A percentile compares a stretch with the other conserved stretches of the same genome.
Evolutionary conservation across 148 eudicot species (phyloP).

Genomic region (Vaccinium darrowii): DNA sequence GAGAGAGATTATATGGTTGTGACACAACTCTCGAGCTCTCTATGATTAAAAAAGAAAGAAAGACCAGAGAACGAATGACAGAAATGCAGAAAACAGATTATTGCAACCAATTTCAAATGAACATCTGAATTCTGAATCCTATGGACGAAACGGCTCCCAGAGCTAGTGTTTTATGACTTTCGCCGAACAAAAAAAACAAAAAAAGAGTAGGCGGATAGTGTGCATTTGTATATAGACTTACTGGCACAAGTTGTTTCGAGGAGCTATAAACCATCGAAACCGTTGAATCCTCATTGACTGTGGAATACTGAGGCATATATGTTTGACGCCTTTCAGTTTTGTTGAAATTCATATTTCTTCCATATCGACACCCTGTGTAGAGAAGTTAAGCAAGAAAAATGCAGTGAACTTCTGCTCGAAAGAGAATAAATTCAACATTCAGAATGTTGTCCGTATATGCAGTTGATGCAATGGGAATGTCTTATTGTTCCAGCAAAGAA

Average conservation of each 20-base stretch:
- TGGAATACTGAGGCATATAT: constrained; percentile 12
- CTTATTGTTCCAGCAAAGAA: not conserved
- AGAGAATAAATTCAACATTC: not conserved
- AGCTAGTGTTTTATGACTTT: not conserved
- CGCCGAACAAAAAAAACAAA: no score
- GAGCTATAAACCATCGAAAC: constrained; percentile 9
- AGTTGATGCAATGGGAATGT: not conserved
- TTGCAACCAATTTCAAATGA: not conserved
- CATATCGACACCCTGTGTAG: constrained; percentile 11
- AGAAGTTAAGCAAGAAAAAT: constrained; percentile 11
- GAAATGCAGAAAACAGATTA: not conserved
- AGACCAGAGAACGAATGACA: not conserved
- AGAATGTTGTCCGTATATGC: not conserved
- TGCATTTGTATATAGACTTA: constrained; percentile 3
- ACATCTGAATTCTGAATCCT: not conserved
- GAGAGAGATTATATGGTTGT: not conserved
- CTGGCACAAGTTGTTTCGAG: constrained; percentile 18
- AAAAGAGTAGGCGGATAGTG: not conserved
- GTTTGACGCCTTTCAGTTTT: constrained; percentile 13
- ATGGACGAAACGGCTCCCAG: not conserved
- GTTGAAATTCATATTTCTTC: not conserved
- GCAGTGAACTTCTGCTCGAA: not conserved
- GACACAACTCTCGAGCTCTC: not conserved
- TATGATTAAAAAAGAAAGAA: not conserved
- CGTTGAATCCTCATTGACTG: not conserved